Percentiles rank a stretch among this genome's conserved stretches.
Conservation (phyloP, 352 stramenopile genomes). For the Globisporangium polare region DNA sequence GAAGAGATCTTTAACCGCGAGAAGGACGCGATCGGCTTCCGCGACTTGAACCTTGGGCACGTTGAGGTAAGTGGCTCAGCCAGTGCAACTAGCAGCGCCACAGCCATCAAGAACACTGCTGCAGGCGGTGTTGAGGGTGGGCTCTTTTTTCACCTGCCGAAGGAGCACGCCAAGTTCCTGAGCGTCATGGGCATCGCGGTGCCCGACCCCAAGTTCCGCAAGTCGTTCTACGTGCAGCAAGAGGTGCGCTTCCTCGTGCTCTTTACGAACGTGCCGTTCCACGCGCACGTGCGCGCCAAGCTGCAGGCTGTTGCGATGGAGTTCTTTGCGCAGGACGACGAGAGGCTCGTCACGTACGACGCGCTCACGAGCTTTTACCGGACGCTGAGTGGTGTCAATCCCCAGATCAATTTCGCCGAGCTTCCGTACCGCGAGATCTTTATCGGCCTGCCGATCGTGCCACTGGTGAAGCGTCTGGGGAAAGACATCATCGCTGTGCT, state of each 20-base stretch:
- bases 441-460: slow-evolving; percentile 40
- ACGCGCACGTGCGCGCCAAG: slow-evolving; percentile 31
- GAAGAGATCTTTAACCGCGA: slow-evolving; percentile 77
- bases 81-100: not conserved
- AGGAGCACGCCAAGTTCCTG: slow-evolving; percentile 11
- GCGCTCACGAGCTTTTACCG: slow-evolving; percentile 31
- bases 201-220: slow-evolving; percentile 29
- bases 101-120: not conserved
- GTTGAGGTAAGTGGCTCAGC: not conserved
- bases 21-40: slow-evolving; percentile 35
- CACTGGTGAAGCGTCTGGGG: slow-evolving; percentile 42
- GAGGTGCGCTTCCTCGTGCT: slow-evolving; percentile 48
- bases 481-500: slow-evolving; percentile 65
- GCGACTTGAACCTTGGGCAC: slow-evolving; percentile 20
- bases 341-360: slow-evolving; percentile 18
- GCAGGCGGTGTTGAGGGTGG: slow-evolving; percentile 17
- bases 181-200: slow-evolving; percentile 47
- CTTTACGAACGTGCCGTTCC: slow-evolving; percentile 42
- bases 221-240: slow-evolving; percentile 39
- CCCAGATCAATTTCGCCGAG: slow-evolving; percentile 24
- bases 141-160: slow-evolving; percentile 50
- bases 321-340: slow-evolving; percentile 31
- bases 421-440: slow-evolving; percentile 40
- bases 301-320: slow-evolving; percentile 25
- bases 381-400: slow-evolving; percentile 18